Evolutionary conservation across 2,329 filamentous ascomycete species (phyloP).

Genomic region (Myriangium duriaei): DNA sequence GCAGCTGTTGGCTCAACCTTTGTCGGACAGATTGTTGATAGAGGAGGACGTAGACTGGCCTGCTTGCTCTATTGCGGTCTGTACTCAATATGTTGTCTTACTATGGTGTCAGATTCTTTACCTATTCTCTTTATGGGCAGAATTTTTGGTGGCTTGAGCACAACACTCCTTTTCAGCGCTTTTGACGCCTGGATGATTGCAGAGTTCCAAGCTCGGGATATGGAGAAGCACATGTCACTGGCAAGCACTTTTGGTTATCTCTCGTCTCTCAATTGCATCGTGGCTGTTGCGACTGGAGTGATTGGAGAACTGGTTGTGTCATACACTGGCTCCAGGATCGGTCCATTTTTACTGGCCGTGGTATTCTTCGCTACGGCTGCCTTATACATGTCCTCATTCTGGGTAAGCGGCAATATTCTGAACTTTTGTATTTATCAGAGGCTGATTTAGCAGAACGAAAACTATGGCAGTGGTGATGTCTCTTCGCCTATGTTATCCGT

Average conservation of each 20-base stretch:
- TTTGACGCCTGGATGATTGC: constrained; percentile 52
- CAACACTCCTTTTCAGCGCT: constrained; percentile 45
- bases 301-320: constrained; percentile 40
- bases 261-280: constrained; percentile 41
- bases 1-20: constrained; percentile 38
- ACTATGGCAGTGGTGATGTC: constrained; percentile 37
- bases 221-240: constrained; percentile 34
- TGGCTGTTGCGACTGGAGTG: constrained; percentile 43
- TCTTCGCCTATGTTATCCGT: constrained; percentile 10
- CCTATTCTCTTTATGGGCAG: constrained; percentile 40
- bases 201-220: constrained; percentile 38
- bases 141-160: constrained; percentile 42
- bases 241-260: constrained; percentile 42
- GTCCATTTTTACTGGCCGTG: constrained; percentile 39
- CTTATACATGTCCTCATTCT: constrained; percentile 35
- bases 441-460: constrained; percentile 36
- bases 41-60: constrained; percentile 38
- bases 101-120: constrained; percentile 36
- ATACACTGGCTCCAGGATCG: constrained; percentile 35
- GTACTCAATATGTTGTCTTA: constrained; percentile 42
- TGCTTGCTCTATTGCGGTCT: constrained; percentile 44
- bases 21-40: constrained; percentile 37
- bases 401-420: no score
- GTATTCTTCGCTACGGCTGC: constrained; percentile 33
- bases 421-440: no score